phyloP scores from a whole-genome alignment of 257 asterid species.

The Solanum dulcamara region DNA sequence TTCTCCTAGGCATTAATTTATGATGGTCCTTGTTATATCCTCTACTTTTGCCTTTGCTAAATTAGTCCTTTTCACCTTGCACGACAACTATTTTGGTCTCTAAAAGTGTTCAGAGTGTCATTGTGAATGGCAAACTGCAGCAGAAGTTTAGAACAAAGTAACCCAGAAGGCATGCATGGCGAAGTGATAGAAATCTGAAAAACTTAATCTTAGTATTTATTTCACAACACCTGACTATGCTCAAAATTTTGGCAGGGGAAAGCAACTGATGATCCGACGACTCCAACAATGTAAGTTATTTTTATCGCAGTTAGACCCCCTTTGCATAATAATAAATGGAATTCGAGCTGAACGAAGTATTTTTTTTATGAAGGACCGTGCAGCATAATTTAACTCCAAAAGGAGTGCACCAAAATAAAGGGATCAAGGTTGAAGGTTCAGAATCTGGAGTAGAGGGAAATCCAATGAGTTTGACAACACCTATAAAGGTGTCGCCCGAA shows the following conservation, averaged over 20 bases:
- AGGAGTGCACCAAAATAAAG: not conserved
- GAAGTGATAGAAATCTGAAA: not conserved
- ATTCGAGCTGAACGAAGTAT: not conserved
- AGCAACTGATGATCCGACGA: not conserved
- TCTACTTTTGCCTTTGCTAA: not conserved
- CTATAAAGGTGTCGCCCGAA: not conserved
- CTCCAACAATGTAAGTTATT: not conserved
- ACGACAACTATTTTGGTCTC: not conserved
- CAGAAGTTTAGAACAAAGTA: not conserved
- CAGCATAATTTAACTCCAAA: not conserved
- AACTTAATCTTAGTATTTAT: not conserved
- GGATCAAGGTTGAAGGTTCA: not conserved
- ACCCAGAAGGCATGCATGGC: not conserved
- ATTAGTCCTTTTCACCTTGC: not conserved
- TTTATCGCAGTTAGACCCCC: not conserved
- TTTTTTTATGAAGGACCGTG: not conserved
- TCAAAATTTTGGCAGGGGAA: slow-evolving; percentile 2
- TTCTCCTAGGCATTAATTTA: not conserved
- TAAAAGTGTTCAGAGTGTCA: not conserved
- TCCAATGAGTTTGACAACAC: not conserved
- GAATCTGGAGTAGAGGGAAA: not conserved
- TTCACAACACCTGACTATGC: not conserved
- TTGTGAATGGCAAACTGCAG: not conserved
- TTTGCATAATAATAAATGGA: not conserved
- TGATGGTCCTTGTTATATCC: not conserved